These are phyloP conservation scores for Coemansia sp. DNA, from an alignment of 192 early-diverging fungal genomes.

Conservation along the genomic window DNA sequence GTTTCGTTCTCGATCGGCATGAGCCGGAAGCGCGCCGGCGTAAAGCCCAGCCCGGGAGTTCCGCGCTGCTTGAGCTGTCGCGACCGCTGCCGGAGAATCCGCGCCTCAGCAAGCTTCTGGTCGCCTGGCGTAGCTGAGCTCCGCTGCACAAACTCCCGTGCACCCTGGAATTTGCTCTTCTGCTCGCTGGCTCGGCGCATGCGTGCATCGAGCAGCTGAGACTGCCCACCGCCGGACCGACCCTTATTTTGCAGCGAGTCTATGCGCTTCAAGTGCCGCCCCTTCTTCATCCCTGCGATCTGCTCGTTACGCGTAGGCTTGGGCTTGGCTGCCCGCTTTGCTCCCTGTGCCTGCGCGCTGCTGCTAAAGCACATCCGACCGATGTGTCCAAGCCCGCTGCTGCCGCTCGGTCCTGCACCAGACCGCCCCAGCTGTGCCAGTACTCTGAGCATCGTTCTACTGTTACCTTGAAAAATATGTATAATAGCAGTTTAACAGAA, in stretches of 20 bases:
- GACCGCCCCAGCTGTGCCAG: background rate
- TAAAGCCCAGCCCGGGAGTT: slow-evolving; percentile 57
- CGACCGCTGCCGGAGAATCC: slow-evolving; percentile 39
- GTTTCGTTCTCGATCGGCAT: slow-evolving; percentile 58
- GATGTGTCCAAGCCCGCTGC: background rate
- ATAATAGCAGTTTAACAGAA: background rate
- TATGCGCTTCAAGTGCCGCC: slow-evolving; percentile 22
- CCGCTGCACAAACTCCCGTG: slow-evolving; percentile 31
- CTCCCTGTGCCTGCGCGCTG: slow-evolving; percentile 6
- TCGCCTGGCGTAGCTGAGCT: slow-evolving; percentile 14
- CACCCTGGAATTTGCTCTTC: slow-evolving; percentile 23
- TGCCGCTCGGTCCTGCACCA: too few species aligned
- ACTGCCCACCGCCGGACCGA: slow-evolving; percentile 30
- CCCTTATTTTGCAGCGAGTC: slow-evolving; percentile 19
- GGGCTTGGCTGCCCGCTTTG: slow-evolving; percentile 5
- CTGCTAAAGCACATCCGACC: background rate
- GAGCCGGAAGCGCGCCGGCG: slow-evolving; percentile 61
- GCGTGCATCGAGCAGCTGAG: slow-evolving; percentile 34
- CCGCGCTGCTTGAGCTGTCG: slow-evolving; percentile 22
- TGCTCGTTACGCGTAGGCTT: slow-evolving; percentile 19
- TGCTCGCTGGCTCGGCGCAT: slow-evolving; percentile 37
- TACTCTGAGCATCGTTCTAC: background rate
- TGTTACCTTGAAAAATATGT: too few species aligned
- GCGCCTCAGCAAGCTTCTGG: slow-evolving; percentile 28
- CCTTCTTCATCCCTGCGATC: slow-evolving; percentile 16